Evolutionary conservation across 352 stramenopile species (phyloP), one percentile per base, ranked within the genome.

Genomic region (Peronospora destructor): DNA sequence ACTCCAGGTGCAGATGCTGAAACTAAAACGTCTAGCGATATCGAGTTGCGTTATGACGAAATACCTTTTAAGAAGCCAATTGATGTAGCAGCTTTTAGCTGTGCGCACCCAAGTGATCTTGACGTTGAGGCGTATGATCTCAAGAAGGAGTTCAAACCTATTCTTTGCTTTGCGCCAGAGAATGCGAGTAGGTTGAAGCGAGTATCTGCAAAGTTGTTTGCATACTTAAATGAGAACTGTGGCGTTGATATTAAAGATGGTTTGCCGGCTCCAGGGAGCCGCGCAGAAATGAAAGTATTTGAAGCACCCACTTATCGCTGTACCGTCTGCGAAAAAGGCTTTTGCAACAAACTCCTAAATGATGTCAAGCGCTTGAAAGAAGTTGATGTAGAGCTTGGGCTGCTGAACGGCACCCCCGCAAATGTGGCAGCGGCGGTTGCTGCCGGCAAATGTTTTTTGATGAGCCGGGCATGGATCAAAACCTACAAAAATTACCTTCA

Each of bases 381-480:
- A 41, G 59, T 85, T 4, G 44, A 65, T 3, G 37, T 61, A 7
- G 78, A 87, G 32, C 14, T 83, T 11, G 56, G 49, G n/a, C 34
- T 90, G 7, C 47, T 90, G n/a, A 85, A 78, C 38, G 57, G 45
- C 8, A 53, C 42, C 11, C 34, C 51, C 23, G 45, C 58, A 12
- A 60, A 52, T 34, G 55, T 68, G 11, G 37, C 57, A 5, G 48
- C 52, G n/a, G 45, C 45, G 23, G 49, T 66, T 44, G 53, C 53
- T 51, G 14, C 54, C 41, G 40, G 64, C 54, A 56, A 56, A 10
- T 61, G 64, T 2, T 84, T 66, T 21, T 59, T 87, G 25, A 79
- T 90, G 66, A 90, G 78, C 26, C 71, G 76, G 1, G 68, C 61
- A 7, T 90, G 78, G 78, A 79, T 90, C 17, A 61, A 69, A 36